Percentiles rank a stretch among this genome's conserved stretches.
Conservation (phyloP, 2,329 filamentous ascomycete species). For the Fusarium sp. region DNA sequence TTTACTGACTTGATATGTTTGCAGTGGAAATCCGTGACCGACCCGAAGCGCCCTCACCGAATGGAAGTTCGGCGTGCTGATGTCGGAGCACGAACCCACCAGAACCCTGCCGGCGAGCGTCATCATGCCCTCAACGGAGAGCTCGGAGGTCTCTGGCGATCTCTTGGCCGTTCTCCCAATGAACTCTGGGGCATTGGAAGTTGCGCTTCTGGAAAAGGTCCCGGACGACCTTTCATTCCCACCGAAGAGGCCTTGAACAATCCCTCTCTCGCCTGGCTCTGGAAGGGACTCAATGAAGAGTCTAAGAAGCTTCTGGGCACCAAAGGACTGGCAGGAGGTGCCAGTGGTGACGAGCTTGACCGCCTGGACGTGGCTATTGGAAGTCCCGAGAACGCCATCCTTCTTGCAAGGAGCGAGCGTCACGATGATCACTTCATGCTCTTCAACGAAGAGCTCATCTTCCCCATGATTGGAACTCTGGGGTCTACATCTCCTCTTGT, state of each 20-base stretch:
- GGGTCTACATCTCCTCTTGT: neutral
- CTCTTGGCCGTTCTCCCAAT: neutral
- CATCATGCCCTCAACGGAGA: neutral
- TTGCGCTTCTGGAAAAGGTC: neutral
- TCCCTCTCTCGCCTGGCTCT: neutral
- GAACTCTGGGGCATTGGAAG: neutral
- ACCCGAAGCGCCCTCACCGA: neutral
- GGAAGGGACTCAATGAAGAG: neutral
- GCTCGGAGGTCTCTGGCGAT: neutral
- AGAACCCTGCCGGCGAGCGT: neutral
- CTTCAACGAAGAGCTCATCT: constrained; percentile 7
- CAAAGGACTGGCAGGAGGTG: neutral
- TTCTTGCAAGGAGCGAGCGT: neutral
- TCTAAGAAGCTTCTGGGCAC: neutral
- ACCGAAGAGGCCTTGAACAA: neutral
- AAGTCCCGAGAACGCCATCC: neutral
- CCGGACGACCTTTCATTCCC: neutral
- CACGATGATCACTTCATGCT: constrained; percentile 11
- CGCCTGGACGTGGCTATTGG: neutral
- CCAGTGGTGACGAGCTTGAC: neutral
- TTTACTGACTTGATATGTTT: neutral
- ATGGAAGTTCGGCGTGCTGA: neutral
- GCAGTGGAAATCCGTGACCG: neutral
- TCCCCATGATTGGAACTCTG: constrained; percentile 4
- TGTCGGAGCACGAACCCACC: neutral